Evolutionary conservation across 495 filamentous ascomycete genomes (phyloP), one percentile per base, ranked within the genome.

Genomic region (Lasiosphaeria miniovina): DNA sequence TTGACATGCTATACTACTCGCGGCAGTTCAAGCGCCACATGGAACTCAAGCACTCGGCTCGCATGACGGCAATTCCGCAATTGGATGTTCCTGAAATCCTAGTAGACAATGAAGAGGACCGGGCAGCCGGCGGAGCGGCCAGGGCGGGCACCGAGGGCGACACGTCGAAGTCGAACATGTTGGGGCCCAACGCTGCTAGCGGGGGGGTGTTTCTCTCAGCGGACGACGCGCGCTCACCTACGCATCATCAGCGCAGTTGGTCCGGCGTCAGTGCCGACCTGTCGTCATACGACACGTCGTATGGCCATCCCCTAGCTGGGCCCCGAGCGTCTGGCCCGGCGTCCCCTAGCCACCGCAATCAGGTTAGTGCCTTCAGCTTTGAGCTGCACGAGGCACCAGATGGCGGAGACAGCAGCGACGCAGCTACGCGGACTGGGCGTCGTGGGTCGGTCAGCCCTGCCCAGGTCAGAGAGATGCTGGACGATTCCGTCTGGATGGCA

Each of bases 71-170:
- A 12, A 75, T 93, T 54, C 90, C 92, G 9, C 86, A 90, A 56
- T 87, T 98, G 65, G 84, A 83, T 34, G 90, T 96, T 35, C 94
- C 94, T 2, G 91, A 96, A 64, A 96, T 98, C 62, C 87, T 89
- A 59, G 88, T 98, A 35, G 92, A 96, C 61, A 88, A 83, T 52
- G 79, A 80, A 43, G 77, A 79, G 34, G 66, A 74, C 36, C 63
- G 63, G 35, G 58, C 46, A 35, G 40, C 43, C 24, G 51, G 57
- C 1, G 53, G 57, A n/a, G 52, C 52, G 2, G 61, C 34, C 65
- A 49, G 64, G 67, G 14, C 58, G 64, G 58, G 66, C 66, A 31
- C 57, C 58, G 35, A 58, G 59, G 15, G 55, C 34, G 55, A 2
- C 10, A 24, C 66, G 59, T 24, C 24, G 24, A 24, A 24, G 24